phyloP scores from a whole-genome alignment of 345 rosid species.

The Syzygium grande region DNA sequence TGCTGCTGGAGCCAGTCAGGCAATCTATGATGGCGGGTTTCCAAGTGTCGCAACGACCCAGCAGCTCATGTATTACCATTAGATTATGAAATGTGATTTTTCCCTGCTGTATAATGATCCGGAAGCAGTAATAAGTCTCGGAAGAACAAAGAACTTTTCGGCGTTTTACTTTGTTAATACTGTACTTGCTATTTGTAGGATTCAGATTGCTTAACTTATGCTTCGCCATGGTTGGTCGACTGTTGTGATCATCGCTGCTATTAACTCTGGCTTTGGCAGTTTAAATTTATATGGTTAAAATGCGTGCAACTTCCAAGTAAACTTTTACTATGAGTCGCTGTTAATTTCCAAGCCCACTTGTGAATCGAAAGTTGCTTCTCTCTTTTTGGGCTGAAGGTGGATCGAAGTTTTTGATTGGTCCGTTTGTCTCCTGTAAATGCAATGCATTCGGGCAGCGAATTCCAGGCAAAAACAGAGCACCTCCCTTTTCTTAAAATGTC shows the following conservation, averaged over 20 bases:
- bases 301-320: background rate
- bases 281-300: background rate
- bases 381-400: background rate
- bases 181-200: background rate
- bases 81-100: slow-evolving; percentile 2
- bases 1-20: slow-evolving; percentile 60
- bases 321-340: background rate
- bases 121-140: background rate
- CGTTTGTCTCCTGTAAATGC: background rate
- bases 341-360: background rate
- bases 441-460: background rate
- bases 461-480: background rate
- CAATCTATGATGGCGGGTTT: slow-evolving; percentile 74
- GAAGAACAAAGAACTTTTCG: background rate
- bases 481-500: background rate
- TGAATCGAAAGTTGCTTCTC: background rate
- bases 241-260: background rate
- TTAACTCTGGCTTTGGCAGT: background rate
- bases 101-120: background rate
- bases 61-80: slow-evolving; percentile 86
- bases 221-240: background rate
- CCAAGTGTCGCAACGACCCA: slow-evolving; percentile 66
- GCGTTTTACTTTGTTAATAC: background rate
- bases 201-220: background rate
- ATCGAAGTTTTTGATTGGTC: background rate